Evolutionary conservation across 441 rosid genomes (phyloP).

Genomic region (Gossypium davidsonii): DNA sequence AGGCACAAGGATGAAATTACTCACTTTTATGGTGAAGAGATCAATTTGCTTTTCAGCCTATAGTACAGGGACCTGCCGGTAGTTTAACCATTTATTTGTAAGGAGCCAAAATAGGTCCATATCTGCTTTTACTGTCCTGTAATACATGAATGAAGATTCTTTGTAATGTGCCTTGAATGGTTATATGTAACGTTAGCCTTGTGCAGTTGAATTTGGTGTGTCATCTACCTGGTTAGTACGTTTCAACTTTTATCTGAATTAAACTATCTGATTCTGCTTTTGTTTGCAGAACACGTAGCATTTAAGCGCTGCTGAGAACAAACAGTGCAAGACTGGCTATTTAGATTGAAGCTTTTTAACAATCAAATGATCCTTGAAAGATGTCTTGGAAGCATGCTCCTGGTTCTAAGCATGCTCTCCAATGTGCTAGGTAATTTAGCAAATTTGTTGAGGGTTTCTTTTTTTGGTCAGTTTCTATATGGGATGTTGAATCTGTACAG

Average conservation of each 20-base stretch:
- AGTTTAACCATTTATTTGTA: neutral
- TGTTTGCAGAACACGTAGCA: constrained; percentile 20
- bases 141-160: neutral
- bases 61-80: neutral
- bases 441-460: neutral
- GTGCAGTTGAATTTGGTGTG: neutral
- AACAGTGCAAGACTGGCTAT: neutral
- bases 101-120: neutral
- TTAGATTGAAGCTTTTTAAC: neutral
- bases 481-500: neutral
- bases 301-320: constrained; percentile 17
- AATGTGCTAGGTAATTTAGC: constrained; percentile 41
- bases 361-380: constrained; percentile 44
- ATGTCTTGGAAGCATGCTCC: constrained; percentile 33
- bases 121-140: neutral
- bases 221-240: neutral
- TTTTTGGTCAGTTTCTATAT: neutral
- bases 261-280: neutral
- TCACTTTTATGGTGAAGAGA: neutral
- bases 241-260: neutral
- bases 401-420: constrained; percentile 39
- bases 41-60: neutral
- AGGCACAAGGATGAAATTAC: neutral
- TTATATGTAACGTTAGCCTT: neutral
- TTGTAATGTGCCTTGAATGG: neutral